These are phyloP conservation scores for Datura wrightii DNA, from an alignment of 257 asterid genomes.

Conservation along the genomic window DNA sequence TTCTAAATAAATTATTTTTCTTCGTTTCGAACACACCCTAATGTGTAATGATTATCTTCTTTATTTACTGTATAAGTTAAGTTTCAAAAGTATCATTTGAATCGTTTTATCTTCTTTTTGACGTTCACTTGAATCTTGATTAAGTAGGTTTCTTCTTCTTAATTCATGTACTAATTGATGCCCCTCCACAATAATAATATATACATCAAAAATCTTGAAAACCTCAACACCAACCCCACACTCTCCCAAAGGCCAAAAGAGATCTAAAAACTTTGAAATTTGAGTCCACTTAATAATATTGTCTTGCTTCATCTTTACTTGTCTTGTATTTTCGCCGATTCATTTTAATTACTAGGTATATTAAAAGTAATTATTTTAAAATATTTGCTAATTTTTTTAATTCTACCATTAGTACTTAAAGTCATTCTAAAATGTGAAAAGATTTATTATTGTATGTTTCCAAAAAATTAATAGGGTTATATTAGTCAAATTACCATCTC, in stretches of 20 bases:
- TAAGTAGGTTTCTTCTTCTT: neutral
- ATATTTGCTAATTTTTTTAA: too few species aligned
- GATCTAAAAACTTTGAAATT: neutral
- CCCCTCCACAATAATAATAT: neutral
- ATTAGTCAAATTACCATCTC: too few species aligned
- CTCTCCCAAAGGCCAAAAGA: neutral
- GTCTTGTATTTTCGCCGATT: too few species aligned
- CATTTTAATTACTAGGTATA: too few species aligned
- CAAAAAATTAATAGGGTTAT: too few species aligned
- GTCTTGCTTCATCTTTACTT: too few species aligned
- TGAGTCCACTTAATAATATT: neutral
- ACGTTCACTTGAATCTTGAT: neutral
- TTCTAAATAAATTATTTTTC: too few species aligned
- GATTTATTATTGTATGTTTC: too few species aligned
- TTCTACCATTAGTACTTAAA: too few species aligned
- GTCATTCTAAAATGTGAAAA: too few species aligned
- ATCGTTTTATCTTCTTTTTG: conserved; percentile 1
- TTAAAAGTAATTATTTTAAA: too few species aligned
- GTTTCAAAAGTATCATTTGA: neutral
- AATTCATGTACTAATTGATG: conserved; percentile 10
- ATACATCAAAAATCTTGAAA: neutral
- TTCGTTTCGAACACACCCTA: too few species aligned
- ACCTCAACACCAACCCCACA: neutral
- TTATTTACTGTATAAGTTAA: neutral
- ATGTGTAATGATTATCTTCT: conserved; percentile 22